These are phyloP conservation scores for Mycena maculata DNA, from an alignment of 768 basidiomycete genomes.

Conservation along the genomic window DNA sequence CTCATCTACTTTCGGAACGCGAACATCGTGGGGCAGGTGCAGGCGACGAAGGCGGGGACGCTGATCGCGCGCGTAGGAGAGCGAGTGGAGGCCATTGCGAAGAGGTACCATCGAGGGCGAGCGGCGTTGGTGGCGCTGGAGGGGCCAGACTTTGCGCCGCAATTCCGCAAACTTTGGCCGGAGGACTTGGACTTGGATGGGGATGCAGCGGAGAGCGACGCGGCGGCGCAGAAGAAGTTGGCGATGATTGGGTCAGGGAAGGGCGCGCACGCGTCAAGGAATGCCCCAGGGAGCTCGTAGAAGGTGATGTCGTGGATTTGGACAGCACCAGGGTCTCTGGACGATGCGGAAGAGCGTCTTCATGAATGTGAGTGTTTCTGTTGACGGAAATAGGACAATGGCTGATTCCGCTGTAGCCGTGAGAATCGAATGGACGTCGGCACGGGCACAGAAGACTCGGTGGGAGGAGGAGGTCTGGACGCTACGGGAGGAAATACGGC, in stretches of 20 bases:
- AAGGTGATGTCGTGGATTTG: conserved; percentile 26
- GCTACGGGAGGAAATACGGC: conserved; percentile 31
- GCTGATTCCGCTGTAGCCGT: conserved; percentile 4
- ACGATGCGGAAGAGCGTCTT: background rate
- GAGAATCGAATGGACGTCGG: conserved; percentile 28
- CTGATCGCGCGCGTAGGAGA: conserved; percentile 2
- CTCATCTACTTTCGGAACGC: conserved; percentile 32
- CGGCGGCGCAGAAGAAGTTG: background rate
- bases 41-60: background rate
- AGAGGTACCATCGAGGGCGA: background rate
- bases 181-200: background rate
- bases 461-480: conserved; percentile 34
- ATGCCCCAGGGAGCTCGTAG: background rate
- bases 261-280: background rate
- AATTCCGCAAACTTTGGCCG: background rate
- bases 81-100: background rate
- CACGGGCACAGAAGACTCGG: conserved; percentile 3
- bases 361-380: conserved; percentile 12
- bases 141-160: too few species aligned
- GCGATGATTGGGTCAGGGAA: too few species aligned
- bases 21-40: background rate
- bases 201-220: conserved; percentile 1
- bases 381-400: background rate
- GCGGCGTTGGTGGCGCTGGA: background rate
- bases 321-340: conserved; percentile 7